phyloP scores from a whole-genome alignment of 83 land plant genomes.

The Picea engelmannii region DNA sequence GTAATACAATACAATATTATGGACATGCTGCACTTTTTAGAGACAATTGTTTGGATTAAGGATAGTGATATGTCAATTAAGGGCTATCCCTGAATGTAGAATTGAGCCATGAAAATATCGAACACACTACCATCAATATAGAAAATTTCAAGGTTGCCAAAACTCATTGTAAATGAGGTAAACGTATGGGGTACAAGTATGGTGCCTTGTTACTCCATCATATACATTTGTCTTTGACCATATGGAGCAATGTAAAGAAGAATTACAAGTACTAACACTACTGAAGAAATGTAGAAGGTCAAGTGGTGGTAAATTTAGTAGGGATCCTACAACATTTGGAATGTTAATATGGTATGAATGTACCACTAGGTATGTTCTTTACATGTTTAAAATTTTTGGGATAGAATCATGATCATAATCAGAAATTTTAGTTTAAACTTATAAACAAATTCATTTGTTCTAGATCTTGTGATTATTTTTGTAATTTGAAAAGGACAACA shows the following conservation, averaged over 20 bases:
- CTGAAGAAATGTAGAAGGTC: too few species aligned
- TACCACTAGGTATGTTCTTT: too few species aligned
- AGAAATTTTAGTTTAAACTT: too few species aligned
- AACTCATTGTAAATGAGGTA: conserved; percentile 34
- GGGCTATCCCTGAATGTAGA: conserved; percentile 40
- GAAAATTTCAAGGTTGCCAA: conserved; percentile 61
- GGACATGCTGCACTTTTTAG: conserved; percentile 37
- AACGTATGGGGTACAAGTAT: conserved; percentile 16
- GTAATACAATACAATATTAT: conserved; percentile 35
- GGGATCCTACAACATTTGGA: too few species aligned
- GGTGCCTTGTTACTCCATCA: not conserved
- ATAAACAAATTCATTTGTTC: too few species aligned
- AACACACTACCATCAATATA: conserved; percentile 29
- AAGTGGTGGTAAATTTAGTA: too few species aligned
- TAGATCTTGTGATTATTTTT: too few species aligned
- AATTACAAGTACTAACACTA: not conserved
- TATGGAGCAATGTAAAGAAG: not conserved
- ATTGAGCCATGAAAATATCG: conserved; percentile 30
- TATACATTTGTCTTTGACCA: not conserved
- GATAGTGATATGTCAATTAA: conserved; percentile 54
- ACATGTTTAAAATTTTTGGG: too few species aligned
- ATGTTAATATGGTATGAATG: too few species aligned
- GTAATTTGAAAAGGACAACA: too few species aligned
- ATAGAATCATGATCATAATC: too few species aligned
- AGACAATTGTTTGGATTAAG: conserved; percentile 36